These are phyloP conservation scores for Schizophyllum commune DNA, from an alignment of 1,284 basidiomycete species.

Conservation along the genomic window DNA sequence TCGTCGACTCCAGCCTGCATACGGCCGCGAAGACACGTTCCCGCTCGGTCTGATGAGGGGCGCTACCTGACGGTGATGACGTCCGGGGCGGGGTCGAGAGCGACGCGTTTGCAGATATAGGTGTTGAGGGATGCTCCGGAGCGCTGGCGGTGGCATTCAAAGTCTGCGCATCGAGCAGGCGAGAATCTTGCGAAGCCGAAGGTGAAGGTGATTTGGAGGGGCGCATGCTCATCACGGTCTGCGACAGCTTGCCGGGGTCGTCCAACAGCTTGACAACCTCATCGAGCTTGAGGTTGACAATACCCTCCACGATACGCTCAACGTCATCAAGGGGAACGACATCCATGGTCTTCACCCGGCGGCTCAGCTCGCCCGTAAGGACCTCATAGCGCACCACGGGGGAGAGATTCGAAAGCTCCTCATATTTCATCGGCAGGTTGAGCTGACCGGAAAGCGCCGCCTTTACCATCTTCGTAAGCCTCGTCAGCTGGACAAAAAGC, in stretches of 20 bases:
- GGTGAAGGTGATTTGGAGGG: conserved; percentile 37
- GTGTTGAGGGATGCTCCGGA: conserved; percentile 77
- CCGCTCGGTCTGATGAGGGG: conserved; percentile 62
- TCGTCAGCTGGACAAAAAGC: conserved; percentile 3
- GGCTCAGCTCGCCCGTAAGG: conserved; percentile 71
- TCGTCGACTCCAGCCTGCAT: conserved; percentile 47
- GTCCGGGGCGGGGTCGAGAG: conserved; percentile 72
- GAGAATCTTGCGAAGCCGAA: conserved; percentile 52
- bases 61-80: conserved; percentile 70
- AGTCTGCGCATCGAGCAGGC: conserved; percentile 49
- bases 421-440: conserved; percentile 73
- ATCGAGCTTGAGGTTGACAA: conserved; percentile 60
- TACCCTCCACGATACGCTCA: conserved; percentile 57
- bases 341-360: conserved; percentile 57
- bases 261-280: conserved; percentile 74
- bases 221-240: conserved; percentile 49
- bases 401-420: conserved; percentile 71
- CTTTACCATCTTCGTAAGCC: conserved; percentile 25
- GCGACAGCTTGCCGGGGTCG: conserved; percentile 53
- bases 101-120: conserved; percentile 65
- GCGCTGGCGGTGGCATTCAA: conserved; percentile 69
- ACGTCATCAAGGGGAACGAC: conserved; percentile 46
- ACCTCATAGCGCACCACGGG: conserved; percentile 81
- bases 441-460: conserved; percentile 72
- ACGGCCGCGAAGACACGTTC: conserved; percentile 71